Base-by-base conservation (phyloP, 495 filamentous ascomycete species). In the Tricharina praecox region DNA sequence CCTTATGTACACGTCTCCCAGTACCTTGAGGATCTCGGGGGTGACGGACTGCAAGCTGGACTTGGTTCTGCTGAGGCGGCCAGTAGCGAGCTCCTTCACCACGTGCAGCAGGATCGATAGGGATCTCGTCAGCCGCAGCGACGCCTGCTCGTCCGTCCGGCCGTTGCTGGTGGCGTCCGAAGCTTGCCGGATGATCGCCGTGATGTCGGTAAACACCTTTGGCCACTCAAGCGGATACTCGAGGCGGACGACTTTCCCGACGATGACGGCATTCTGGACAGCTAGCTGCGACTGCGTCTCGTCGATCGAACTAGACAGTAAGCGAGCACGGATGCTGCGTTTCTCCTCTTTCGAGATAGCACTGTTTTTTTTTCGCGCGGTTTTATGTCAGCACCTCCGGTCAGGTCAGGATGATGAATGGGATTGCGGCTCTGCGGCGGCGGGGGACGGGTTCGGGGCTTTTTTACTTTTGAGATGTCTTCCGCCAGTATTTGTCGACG, bases 401-500 rank as follows among this genome's bases (percentile, higher is more conserved):
- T n/a, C n/a, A n/a, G n/a, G n/a, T n/a, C n/a, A n/a, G n/a, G n/a
- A n/a, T n/a, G n/a, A n/a, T n/a, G n/a, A n/a, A n/a, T n/a, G n/a
- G n/a, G n/a, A n/a, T n/a, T n/a, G n/a, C n/a, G n/a, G n/a, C n/a
- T n/a, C n/a, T n/a, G n/a, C n/a, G n/a, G n/a, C n/a, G n/a, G n/a
- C n/a, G n/a, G 15, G 25, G 8, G 20, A 26, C 37, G 37, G 37
- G 10, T 40, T 35, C 1, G 4, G 32, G 32, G 13, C 32, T 16
- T 4, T 35, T 11, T 11, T 67, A 77, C 75, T 80, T 73, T 15
- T 66, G 68, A 13, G 80, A 72, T 2, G 74, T 77, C 56, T 76
- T 79, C 33, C 90, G 73, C 90, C 90, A 97, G 62, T 83, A 85
- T 61, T 81, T 85, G 55, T 95, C 88, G 57, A 94, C 83, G 21